Percentiles rank a stretch among this genome's conserved stretches.
phyloP scores from a whole-genome alignment of 2,329 filamentous ascomycete species.

The Colletotrichum melonis region DNA sequence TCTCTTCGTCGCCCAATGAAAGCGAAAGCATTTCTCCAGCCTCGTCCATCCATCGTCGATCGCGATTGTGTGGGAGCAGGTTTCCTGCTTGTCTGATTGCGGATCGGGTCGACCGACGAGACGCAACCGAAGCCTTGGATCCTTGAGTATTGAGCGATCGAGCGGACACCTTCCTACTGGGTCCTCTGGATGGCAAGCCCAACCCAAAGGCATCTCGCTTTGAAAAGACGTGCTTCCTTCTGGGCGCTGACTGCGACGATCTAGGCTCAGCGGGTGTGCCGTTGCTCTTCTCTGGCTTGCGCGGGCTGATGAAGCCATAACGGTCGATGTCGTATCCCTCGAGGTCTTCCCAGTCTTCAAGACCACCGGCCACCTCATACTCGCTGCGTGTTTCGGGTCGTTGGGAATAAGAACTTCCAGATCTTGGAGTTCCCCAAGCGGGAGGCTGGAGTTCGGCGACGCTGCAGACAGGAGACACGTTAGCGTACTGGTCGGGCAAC shows the following conservation, averaged over 20 bases:
- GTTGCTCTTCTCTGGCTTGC: constrained; percentile 52
- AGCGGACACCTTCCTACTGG: constrained; percentile 66
- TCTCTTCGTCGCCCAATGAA: constrained; percentile 69
- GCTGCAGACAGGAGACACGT: constrained; percentile 40
- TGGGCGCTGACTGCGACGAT: constrained; percentile 57
- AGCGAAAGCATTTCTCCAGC: constrained; percentile 75
- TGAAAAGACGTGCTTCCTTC: constrained; percentile 58
- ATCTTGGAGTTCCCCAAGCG: constrained; percentile 50
- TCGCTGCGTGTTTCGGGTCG: constrained; percentile 55
- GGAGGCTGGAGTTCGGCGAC: constrained; percentile 45
- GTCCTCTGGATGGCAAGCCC: constrained; percentile 49
- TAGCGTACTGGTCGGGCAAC: constrained; percentile 42
- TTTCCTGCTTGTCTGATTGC: constrained; percentile 69
- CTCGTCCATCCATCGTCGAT: constrained; percentile 71
- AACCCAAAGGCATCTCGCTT: constrained; percentile 52
- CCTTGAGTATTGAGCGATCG: constrained; percentile 69
- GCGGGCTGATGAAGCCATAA: constrained; percentile 73
- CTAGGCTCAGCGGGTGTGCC: constrained; percentile 54
- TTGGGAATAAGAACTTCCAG: constrained; percentile 57
- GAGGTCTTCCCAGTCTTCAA: constrained; percentile 77
- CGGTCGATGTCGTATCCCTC: constrained; percentile 71
- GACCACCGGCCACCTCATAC: constrained; percentile 65
- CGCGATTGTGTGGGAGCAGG: constrained; percentile 69
- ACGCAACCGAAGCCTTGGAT: constrained; percentile 62
- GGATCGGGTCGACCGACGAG: constrained; percentile 64